Base-by-base conservation (phyloP, 306 rosid species). In the Prinsepia uniflora region DNA sequence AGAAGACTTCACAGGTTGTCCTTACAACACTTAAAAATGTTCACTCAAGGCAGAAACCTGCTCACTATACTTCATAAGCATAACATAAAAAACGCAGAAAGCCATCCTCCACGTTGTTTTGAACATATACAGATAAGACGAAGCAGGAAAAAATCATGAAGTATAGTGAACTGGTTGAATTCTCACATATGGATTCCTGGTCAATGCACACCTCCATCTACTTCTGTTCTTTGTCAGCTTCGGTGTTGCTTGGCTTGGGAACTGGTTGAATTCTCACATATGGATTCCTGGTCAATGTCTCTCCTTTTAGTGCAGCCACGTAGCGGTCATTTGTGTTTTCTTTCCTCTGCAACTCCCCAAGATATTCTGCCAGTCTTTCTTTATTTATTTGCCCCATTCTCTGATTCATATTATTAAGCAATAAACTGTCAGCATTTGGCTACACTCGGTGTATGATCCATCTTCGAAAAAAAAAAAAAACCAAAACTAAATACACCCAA, bases 321-420 rank as follows among this genome's bases (percentile, higher is more conserved):
- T 87, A 94, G n/a, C 92, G 92, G 64, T 90, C 96, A 67, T 94
- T 87, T 53, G 97, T 89, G 73, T 94, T 81, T 83, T 93, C 97
- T 67, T 93, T 88, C 79, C 94, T 20, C 81, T 84, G 89, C 77
- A 93, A 76, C 90, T 91, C 97, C 45, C 96, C 93, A 0, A 93
- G 92, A 68, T 54, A 90, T 77, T 94, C 98, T 8, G 88, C 96
- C 68, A 90, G 76, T 42, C 98, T 86, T 68, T 90, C 96, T 63
- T 78, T 87, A 57, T 94, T 94, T 34, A 79, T 89, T 75, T 86
- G 85, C 13, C 92, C 97, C 96, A 87, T 94, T 92, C 81, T 93
- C 97, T 93, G 80, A 64, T 67, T 72, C 50, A 50, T 59, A 70
- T 19, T 39, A 55, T 64, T 43, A 46, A 39, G 66, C 42, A 67